Base-by-base conservation (phyloP, 768 basidiomycete genomes). In the Lactifluus volemus region DNA sequence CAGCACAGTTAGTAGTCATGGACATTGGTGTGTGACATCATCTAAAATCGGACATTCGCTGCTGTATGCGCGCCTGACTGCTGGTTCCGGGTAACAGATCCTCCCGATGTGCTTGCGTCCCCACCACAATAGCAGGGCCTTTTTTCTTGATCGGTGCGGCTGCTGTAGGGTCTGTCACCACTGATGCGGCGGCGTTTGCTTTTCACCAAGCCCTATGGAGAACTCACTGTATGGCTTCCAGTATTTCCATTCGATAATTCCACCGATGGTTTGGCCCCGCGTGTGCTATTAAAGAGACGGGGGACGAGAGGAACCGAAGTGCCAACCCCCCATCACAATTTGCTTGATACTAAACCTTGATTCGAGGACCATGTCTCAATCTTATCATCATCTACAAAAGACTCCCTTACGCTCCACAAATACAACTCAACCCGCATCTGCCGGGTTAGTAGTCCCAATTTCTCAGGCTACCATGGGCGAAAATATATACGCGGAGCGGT, bases 301-400 rank as follows among this genome's bases (percentile, higher is more conserved):
- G 34, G 19, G 15, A 51, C 45, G 32, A 36, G 38, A 39, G 52
- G 11, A 25, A n/a, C 3, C 34, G n/a, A 21, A 11, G 49, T n/a
- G 44, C 14, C 55, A 29, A 32, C 48, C 19, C 15, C 55, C 50
- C 50, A 39, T 52, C 44, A 34, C 38, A 39, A 21, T 32, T 55
- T 11, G 32, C 41, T 38, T 30, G n/a, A 7, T 3, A 42, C 4
- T 4, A 15, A 45, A 49, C 34, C 47, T 47, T 2, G 38, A 44
- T 49, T 36, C 14, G 29, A 49, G 29, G 34, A 29, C 49, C 25
- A 63, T 63, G 61, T 53, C 61, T 4, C 51, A 62, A 19, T 15
- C 53, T 12, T 60, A 54, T 12, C 59, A 48, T 25, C 34, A 57
- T 29, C 45, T 47, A 4, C 47, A 39, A 1, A 52, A 63, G 19